Evolutionary conservation across 1,284 basidiomycete species (phyloP).

Genomic region (Agroathelia rolfsii): DNA sequence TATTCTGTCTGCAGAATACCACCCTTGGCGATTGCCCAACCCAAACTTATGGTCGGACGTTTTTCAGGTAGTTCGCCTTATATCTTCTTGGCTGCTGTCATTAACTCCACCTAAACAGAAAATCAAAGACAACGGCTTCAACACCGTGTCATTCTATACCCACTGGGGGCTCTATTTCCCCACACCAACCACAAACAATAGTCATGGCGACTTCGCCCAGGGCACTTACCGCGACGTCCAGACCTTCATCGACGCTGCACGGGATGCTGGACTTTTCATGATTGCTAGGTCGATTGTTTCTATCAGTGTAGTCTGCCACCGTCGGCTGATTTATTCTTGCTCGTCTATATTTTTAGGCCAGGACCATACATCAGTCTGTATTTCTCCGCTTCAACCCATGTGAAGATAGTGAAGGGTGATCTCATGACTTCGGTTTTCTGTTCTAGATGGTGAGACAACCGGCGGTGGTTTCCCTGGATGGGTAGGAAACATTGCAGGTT

Average conservation of each 20-base stretch:
- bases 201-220: conserved; percentile 36
- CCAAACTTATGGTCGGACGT: conserved; percentile 45
- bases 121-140: conserved; percentile 48
- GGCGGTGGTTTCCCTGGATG: conserved; percentile 49
- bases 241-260: conserved; percentile 38
- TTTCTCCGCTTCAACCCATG: background rate
- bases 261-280: conserved; percentile 43
- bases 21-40: conserved; percentile 39
- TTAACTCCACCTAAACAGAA: too few relatives aligned
- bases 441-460: conserved; percentile 40
- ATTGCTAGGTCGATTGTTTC: conserved; percentile 31
- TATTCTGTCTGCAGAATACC: conserved; percentile 39
- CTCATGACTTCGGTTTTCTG: too few relatives aligned
- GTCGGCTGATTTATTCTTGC: conserved; percentile 1
- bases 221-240: conserved; percentile 43
- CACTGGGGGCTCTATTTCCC: conserved; percentile 41
- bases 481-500: conserved; percentile 37
- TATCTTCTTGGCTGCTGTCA: too few relatives aligned
- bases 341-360: conserved; percentile 24
- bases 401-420: background rate
- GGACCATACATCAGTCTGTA: conserved; percentile 38
- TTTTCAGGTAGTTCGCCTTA: too few relatives aligned
- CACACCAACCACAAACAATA: conserved; percentile 32
- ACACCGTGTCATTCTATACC: conserved; percentile 43
- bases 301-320: too few relatives aligned